A percentile compares a stretch with the other conserved stretches of the same genome.
These are phyloP conservation scores for Ceratobasidium sp. DNA, from an alignment of 1,284 basidiomycete species.

Conservation along the genomic window DNA sequence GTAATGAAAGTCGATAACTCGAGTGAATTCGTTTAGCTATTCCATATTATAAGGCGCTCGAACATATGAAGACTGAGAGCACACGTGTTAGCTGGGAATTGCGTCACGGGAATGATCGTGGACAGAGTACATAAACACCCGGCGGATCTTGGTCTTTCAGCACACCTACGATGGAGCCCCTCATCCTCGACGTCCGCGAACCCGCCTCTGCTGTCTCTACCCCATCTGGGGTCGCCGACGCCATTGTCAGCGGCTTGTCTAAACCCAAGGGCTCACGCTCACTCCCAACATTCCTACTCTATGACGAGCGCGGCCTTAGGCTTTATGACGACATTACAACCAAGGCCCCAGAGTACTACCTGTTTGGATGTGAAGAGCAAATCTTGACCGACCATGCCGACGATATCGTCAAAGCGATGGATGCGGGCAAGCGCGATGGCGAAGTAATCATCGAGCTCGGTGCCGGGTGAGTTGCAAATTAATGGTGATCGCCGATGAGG, in stretches of 20 bases:
- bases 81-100: slow-evolving; percentile 25
- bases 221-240: slow-evolving; percentile 19
- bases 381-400: slow-evolving; percentile 70
- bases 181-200: slow-evolving; percentile 40
- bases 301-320: slow-evolving; percentile 84
- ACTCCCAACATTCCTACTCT: slow-evolving; percentile 87
- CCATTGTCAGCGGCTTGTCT: slow-evolving; percentile 66
- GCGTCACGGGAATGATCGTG: slow-evolving; percentile 29
- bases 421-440: slow-evolving; percentile 61
- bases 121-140: slow-evolving; percentile 15
- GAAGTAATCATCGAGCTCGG: slow-evolving; percentile 83
- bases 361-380: slow-evolving; percentile 70
- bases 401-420: slow-evolving; percentile 76
- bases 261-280: slow-evolving; percentile 67
- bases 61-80: not conserved
- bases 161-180: slow-evolving; percentile 41
- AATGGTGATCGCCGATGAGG: slow-evolving; percentile 44
- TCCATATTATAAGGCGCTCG: slow-evolving; percentile 14
- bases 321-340: slow-evolving; percentile 89
- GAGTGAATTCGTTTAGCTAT: slow-evolving; percentile 32
- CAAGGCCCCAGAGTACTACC: slow-evolving; percentile 85
- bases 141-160: slow-evolving; percentile 29
- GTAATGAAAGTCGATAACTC: not conserved
- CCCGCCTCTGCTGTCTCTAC: not conserved
- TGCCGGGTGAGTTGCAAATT: slow-evolving; percentile 73